phyloP scores from a whole-genome alignment of 306 rosid genomes.

The Gleditsia sinensis region DNA sequence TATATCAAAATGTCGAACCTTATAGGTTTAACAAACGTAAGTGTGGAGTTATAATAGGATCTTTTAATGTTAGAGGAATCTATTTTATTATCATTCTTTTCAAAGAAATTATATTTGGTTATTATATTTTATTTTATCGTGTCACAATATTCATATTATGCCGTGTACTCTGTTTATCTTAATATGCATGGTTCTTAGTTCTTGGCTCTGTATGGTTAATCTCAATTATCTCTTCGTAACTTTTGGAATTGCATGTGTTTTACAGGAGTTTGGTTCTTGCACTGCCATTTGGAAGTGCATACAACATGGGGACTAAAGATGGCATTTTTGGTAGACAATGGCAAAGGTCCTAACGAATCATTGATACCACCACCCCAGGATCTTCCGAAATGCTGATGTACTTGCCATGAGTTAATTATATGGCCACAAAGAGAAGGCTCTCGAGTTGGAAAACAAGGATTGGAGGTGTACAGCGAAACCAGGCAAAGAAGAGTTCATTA shows the following conservation, averaged over 20 bases:
- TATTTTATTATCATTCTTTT: too few relatives aligned
- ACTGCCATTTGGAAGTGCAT: slow-evolving; percentile 90
- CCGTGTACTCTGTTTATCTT: too few relatives aligned
- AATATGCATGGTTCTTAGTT: too few relatives aligned
- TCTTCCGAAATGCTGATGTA: slow-evolving; percentile 58
- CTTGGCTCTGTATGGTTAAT: too few relatives aligned
- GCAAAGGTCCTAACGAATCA: slow-evolving; percentile 76
- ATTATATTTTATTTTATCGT: too few relatives aligned
- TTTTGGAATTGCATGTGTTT: neutral
- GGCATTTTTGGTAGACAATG: slow-evolving; percentile 95
- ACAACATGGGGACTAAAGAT: slow-evolving; percentile 98
- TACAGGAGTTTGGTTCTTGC: slow-evolving; percentile 96
- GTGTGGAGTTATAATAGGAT: too few relatives aligned
- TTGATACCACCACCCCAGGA: slow-evolving; percentile 65
- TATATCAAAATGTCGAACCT: too few relatives aligned
- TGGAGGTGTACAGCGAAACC: neutral
- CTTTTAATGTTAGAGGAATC: too few relatives aligned
- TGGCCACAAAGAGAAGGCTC: neutral
- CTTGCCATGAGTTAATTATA: neutral
- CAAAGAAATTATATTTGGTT: too few relatives aligned
- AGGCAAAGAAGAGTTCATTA: slow-evolving; percentile 1
- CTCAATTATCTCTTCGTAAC: too few relatives aligned
- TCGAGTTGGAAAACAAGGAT: neutral
- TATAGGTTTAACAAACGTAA: too few relatives aligned
- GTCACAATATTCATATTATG: too few relatives aligned